phyloP scores from a whole-genome alignment of 352 stramenopile species.

The Globisporangium lucens region DNA sequence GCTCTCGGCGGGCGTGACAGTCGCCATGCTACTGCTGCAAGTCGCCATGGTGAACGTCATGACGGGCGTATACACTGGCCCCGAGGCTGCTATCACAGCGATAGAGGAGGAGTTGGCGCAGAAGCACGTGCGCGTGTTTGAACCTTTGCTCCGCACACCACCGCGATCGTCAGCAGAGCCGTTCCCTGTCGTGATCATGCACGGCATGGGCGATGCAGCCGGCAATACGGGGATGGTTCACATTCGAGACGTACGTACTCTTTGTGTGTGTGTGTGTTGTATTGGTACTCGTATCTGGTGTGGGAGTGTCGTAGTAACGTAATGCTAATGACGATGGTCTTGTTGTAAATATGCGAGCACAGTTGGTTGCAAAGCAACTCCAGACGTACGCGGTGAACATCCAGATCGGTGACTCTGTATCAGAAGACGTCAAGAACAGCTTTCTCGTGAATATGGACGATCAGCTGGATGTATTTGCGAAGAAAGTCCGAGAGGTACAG shows the following conservation, averaged over 20 bases:
- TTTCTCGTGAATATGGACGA: slow-evolving; percentile 93
- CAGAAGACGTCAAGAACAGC: slow-evolving; percentile 90
- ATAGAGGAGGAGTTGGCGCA: not conserved
- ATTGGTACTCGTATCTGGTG: not conserved
- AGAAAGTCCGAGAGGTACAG: slow-evolving; percentile 61
- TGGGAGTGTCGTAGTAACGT: not conserved
- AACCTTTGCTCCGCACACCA: slow-evolving; percentile 14
- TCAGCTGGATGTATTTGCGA: slow-evolving; percentile 88
- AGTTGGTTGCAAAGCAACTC: slow-evolving; percentile 77
- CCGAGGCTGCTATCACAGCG: slow-evolving; percentile 14
- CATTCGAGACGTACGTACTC: slow-evolving; percentile 63
- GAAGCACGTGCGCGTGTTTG: slow-evolving; percentile 30
- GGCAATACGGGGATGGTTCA: slow-evolving; percentile 87
- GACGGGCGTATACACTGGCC: slow-evolving; percentile 27
- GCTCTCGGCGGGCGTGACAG: slow-evolving; percentile 31
- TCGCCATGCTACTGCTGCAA: slow-evolving; percentile 46
- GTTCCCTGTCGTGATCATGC: slow-evolving; percentile 84
- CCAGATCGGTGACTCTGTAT: slow-evolving; percentile 79
- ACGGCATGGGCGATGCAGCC: slow-evolving; percentile 94
- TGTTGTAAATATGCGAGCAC: not conserved
- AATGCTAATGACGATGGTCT: not conserved
- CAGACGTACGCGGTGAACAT: slow-evolving; percentile 86
- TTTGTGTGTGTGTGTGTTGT: not conserved
- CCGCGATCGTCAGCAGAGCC: slow-evolving; percentile 15
- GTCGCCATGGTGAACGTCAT: slow-evolving; percentile 43